Base-by-base conservation (phyloP, 2,329 filamentous ascomycete species). In the Alternaria infectoria region DNA sequence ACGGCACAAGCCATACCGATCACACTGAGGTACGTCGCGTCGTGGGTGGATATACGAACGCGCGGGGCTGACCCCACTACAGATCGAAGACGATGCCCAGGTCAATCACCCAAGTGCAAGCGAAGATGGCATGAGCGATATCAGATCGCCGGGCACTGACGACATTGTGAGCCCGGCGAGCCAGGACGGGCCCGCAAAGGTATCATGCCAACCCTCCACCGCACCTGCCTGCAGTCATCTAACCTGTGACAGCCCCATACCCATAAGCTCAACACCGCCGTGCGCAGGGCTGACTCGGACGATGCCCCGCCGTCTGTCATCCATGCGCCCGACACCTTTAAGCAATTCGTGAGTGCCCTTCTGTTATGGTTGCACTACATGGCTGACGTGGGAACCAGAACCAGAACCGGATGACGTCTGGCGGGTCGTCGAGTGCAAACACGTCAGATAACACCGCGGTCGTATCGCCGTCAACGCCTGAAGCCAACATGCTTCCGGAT, bases 231-330 rank as follows among this genome's bases (percentile, higher is more conserved):
- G 65, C 49, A 46, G 3, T 55, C 56, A 40, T 36, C 52, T 51
- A 26, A 58, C 32, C 7, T 51, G 55, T 45, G 65, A 54, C 75
- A 80, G 74, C 80, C 82, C 50, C 76, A 75, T 28, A 81, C 82
- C 54, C 76, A 75, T 21, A 81, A 80, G 74, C 79, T 87, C 52
- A 80, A 86, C 65, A 87, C 84, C 8, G 71, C 78, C 28, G 65
- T 71, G 49, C 75, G 78, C 55, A 66, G 81, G 73, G 90, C 77
- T 83, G 89, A 76, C 57, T 86, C 86, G 23, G 89, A 89, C 65
- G 93, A 97, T 69, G 93, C 94, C 69, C 90, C 93, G 23, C 87
- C 93, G 57, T 97, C 94, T 1, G 94, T 97, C 58, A 97, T 97
- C 70, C 94, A 97, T 83, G 93, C 92, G 15, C 93, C 94, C 0